Conservation (phyloP, 495 filamentous ascomycete species). For the Astrothelium subdiscretum region DNA sequence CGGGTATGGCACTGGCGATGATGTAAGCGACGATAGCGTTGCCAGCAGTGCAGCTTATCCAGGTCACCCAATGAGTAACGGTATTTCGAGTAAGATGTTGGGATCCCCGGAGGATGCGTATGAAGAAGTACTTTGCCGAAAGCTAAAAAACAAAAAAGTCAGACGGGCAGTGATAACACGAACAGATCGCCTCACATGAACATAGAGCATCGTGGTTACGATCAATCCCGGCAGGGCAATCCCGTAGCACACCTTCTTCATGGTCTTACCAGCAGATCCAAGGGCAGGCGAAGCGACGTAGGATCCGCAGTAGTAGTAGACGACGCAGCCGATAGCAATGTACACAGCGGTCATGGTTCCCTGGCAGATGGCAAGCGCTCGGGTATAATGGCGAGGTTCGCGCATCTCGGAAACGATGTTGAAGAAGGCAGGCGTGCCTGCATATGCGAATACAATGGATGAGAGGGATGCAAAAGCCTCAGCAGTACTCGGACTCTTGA, state of each 20-base stretch:
- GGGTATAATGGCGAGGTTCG: conserved; percentile 8
- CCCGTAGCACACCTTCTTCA: conserved; percentile 15
- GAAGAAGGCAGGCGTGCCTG: conserved; percentile 9
- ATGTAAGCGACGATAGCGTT: conserved; percentile 9
- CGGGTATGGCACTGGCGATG: conserved; percentile 22
- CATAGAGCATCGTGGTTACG: conserved; percentile 6
- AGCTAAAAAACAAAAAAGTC: not conserved
- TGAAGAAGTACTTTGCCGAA: conserved; percentile 12
- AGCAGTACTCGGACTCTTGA: conserved; percentile 12
- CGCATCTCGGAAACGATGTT: conserved; percentile 12
- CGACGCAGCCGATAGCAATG: conserved; percentile 8
- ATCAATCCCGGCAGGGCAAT: conserved; percentile 11
- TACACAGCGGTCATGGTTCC: conserved; percentile 22
- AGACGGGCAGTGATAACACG: not conserved
- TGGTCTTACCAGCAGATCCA: conserved; percentile 10
- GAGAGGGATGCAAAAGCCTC: conserved; percentile 9
- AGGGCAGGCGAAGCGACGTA: conserved; percentile 14
- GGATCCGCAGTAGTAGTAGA: conserved; percentile 9
- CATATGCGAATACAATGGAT: conserved; percentile 9
- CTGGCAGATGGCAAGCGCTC: conserved; percentile 22
- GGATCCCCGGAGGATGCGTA: conserved; percentile 27
- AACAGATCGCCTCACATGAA: not conserved
- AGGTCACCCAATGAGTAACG: conserved; percentile 25
- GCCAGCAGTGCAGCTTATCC: conserved; percentile 24
- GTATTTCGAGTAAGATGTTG: conserved; percentile 25